Evolutionary conservation across 2,329 filamentous ascomycete species (phyloP).

Genomic region (Sporothrix mexicana): DNA sequence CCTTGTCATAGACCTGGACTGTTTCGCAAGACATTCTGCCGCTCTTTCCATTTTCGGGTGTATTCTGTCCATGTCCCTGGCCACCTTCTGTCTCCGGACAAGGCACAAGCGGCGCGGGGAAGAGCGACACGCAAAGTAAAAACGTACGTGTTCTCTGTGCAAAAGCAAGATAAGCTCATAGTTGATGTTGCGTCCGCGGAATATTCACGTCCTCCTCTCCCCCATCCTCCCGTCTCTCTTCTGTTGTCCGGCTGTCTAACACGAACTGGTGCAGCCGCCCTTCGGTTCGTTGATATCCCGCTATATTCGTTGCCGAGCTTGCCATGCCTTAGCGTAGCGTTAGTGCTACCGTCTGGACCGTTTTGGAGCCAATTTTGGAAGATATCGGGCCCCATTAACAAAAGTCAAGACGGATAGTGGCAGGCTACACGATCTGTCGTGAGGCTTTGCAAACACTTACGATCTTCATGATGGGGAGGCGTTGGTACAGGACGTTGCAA

Average conservation of each 20-base stretch:
- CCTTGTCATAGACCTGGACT: background rate
- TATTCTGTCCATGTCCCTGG: background rate
- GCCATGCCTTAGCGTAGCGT: constrained; percentile 28
- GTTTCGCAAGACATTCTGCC: background rate
- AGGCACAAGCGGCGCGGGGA: background rate
- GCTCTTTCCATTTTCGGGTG: constrained; percentile 18
- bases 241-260: background rate
- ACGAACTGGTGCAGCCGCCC: constrained; percentile 19
- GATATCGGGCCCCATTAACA: background rate
- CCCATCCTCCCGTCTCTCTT: background rate
- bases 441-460: background rate
- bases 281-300: constrained; percentile 8
- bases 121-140: constrained; percentile 4
- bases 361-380: background rate
- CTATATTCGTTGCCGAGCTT: constrained; percentile 23
- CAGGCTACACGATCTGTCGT: background rate
- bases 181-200: background rate
- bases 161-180: background rate
- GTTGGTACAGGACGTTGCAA: too few relatives aligned
- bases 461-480: background rate
- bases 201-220: background rate
- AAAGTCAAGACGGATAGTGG: background rate
- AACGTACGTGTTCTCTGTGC: background rate
- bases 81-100: background rate
- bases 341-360: constrained; percentile 20